phyloP scores from a whole-genome alignment of 1,139 yeast genomes.

The Pichia sp. region DNA sequence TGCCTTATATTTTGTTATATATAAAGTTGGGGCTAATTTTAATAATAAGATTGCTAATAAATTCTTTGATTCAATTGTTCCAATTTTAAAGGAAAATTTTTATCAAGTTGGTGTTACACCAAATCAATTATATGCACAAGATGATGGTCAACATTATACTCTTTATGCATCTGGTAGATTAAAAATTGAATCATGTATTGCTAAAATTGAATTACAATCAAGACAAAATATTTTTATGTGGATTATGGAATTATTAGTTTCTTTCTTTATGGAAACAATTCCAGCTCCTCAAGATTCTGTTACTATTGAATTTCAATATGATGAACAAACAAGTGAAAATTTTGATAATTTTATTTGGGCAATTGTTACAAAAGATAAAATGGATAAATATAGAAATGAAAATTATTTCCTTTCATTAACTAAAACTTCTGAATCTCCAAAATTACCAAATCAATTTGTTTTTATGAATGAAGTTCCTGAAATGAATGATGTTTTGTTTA shows the following conservation, averaged over 20 bases:
- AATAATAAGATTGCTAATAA: conserved; percentile 52
- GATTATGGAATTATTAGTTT: conserved; percentile 48
- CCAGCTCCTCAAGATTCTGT: conserved; percentile 55
- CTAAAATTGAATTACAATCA: conserved; percentile 61
- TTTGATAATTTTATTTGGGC: conserved; percentile 72
- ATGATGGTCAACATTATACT: conserved; percentile 63
- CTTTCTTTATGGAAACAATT: conserved; percentile 47
- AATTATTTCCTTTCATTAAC: conserved; percentile 83
- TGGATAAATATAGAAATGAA: conserved; percentile 70
- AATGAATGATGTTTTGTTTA: conserved; percentile 59
- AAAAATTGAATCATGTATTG: conserved; percentile 58
- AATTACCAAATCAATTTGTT: conserved; percentile 69
- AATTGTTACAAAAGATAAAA: conserved; percentile 75
- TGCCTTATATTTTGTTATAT: conserved; percentile 38
- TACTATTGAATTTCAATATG: conserved; percentile 57
- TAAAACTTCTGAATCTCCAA: conserved; percentile 61
- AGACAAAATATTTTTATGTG: conserved; percentile 76
- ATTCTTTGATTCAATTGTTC: conserved; percentile 43
- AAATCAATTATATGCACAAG: conserved; percentile 49
- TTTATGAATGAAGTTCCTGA: conserved; percentile 89
- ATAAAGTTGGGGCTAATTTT: conserved; percentile 50
- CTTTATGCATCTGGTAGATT: conserved; percentile 87
- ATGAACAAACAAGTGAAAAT: conserved; percentile 41
- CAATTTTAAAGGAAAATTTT: conserved; percentile 60
- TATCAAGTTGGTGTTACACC: conserved; percentile 70